Evolutionary conservation across 257 asterid genomes (phyloP).

Genomic region (Scutellaria galericulata): DNA sequence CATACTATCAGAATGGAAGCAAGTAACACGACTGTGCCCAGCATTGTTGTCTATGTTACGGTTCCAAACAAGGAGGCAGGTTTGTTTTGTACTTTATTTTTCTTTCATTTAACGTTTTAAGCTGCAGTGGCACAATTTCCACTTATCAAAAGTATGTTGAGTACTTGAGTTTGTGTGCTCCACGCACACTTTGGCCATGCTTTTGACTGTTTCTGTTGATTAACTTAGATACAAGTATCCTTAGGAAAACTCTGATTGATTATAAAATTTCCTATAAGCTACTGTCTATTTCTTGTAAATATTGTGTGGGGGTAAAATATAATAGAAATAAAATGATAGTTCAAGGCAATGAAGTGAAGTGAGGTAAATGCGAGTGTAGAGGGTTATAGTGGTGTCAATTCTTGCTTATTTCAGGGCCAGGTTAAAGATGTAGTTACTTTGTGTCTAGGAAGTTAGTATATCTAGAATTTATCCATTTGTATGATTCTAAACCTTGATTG

Average conservation of each 20-base stretch:
- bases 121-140: not conserved
- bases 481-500: conserved; percentile 1
- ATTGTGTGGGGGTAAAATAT: not conserved
- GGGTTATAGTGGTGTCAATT: not conserved
- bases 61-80: conserved; percentile 95
- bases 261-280: not conserved
- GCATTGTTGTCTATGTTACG: conserved; percentile 95
- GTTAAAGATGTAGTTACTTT: not conserved
- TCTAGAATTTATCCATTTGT: not conserved
- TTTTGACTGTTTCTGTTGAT: conserved; percentile 13
- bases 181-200: conserved; percentile 1
- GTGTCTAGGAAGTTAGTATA: not conserved
- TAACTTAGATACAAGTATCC: not conserved
- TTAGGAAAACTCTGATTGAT: conserved; percentile 4
- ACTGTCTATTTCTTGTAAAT: not conserved
- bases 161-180: conserved; percentile 5
- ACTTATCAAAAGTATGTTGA: conserved; percentile 6
- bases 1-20: conserved; percentile 72
- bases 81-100: conserved; percentile 29
- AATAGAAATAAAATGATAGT: not conserved
- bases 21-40: conserved; percentile 67
- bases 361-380: not conserved
- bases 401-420: not conserved
- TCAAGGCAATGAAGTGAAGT: not conserved
- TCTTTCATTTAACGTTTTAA: not conserved